These are phyloP conservation scores for Sutorius australiensis DNA, from an alignment of 768 basidiomycete genomes.

Conservation along the genomic window DNA sequence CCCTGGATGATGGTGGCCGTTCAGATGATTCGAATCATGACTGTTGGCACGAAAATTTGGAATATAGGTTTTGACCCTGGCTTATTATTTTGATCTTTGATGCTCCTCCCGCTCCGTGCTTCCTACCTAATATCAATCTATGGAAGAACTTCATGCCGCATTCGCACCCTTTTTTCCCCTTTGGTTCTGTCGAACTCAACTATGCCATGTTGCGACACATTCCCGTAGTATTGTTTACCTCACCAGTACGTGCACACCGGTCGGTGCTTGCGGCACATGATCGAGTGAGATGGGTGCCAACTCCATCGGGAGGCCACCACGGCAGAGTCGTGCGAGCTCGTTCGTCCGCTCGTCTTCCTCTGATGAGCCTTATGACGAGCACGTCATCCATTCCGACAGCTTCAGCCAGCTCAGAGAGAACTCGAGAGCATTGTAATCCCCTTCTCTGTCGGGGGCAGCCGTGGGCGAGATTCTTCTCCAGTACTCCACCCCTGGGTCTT, in stretches of 20 bases:
- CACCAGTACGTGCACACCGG: conserved; percentile 39
- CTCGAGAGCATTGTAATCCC: conserved; percentile 31
- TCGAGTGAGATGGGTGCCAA: background rate
- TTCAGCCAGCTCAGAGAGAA: conserved; percentile 44
- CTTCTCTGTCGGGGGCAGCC: conserved; percentile 18
- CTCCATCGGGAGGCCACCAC: conserved; percentile 32
- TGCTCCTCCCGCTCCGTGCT: background rate
- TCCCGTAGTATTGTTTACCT: conserved; percentile 34
- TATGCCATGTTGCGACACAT: conserved; percentile 48
- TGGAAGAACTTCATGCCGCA: background rate
- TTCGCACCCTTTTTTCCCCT: too few relatives aligned
- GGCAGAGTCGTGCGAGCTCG: conserved; percentile 23
- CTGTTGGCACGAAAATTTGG: background rate
- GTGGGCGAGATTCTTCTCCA: background rate
- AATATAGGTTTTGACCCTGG: background rate
- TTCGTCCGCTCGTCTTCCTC: conserved; percentile 37
- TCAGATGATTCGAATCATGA: too few relatives aligned
- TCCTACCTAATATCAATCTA: background rate
- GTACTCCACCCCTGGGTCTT: background rate
- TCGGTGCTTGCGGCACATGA: conserved; percentile 37
- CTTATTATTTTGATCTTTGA: background rate
- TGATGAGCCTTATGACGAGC: conserved; percentile 60
- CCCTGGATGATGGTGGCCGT: background rate
- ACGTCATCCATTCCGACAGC: conserved; percentile 40
- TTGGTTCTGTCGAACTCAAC: background rate